phyloP scores from a whole-genome alignment of 2,329 filamentous ascomycete genomes.

The Pochonia chlamydosporia region DNA sequence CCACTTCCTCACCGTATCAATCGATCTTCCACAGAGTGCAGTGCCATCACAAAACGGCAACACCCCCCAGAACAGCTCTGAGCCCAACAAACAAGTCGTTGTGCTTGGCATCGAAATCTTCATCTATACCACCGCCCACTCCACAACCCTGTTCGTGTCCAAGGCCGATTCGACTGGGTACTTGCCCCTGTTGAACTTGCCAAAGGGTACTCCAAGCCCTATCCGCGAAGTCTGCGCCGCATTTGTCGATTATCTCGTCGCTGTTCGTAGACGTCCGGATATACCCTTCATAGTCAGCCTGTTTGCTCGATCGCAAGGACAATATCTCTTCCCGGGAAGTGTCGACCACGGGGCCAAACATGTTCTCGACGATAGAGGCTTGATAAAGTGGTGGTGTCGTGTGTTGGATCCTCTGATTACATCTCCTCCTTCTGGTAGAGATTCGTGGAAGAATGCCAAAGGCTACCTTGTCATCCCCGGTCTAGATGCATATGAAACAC shows the following conservation, averaged over 20 bases:
- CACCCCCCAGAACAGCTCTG: not conserved
- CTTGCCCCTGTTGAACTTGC: constrained; percentile 59
- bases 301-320: constrained; percentile 85
- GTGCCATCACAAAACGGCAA: constrained; percentile 3
- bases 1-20: constrained; percentile 61
- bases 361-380: constrained; percentile 79
- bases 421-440: constrained; percentile 29
- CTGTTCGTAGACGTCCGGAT: constrained; percentile 56
- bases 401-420: constrained; percentile 72
- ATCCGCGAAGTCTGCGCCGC: constrained; percentile 67
- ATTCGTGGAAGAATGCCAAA: constrained; percentile 44
- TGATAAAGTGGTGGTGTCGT: constrained; percentile 95
- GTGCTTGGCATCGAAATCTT: constrained; percentile 82
- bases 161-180: constrained; percentile 97
- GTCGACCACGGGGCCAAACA: constrained; percentile 82
- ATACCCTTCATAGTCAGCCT: constrained; percentile 75
- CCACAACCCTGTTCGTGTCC: constrained; percentile 88
- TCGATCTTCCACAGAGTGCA: constrained; percentile 23
- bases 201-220: constrained; percentile 61
- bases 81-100: constrained; percentile 47
- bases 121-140: constrained; percentile 73
- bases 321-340: constrained; percentile 93
- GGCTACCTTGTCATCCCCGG: constrained; percentile 86
- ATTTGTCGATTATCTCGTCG: constrained; percentile 72
- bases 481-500: constrained; percentile 73